A percentile compares a stretch with the other conserved stretches of the same genome.
Conservation (phyloP, 1,284 basidiomycete genomes). For the Boletellus deceptivus region DNA sequence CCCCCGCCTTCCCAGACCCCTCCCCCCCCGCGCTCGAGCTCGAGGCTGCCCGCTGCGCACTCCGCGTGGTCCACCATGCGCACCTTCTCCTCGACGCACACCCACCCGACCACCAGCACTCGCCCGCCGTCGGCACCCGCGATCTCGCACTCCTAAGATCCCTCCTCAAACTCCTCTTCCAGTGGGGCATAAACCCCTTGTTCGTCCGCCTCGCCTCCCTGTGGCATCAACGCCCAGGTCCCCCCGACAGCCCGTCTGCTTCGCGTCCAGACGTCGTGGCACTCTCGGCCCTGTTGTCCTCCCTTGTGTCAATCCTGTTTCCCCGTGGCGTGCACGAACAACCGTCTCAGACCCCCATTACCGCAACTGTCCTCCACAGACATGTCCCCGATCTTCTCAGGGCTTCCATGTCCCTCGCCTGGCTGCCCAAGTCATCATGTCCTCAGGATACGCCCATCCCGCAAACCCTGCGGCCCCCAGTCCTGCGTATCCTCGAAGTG, state of each 20-base stretch:
- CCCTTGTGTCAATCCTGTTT: conserved; percentile 50
- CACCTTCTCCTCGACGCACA: conserved; percentile 44
- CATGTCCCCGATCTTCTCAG: conserved; percentile 58
- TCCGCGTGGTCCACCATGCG: conserved; percentile 50
- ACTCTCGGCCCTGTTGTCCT: conserved; percentile 42
- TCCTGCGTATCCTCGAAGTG: conserved; percentile 57
- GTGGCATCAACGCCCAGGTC: conserved; percentile 45
- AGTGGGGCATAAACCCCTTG: conserved; percentile 63
- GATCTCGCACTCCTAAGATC: conserved; percentile 63
- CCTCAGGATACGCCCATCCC: conserved; percentile 39
- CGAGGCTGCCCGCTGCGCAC: conserved; percentile 54
- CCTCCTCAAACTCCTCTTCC: conserved; percentile 63
- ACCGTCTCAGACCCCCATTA: conserved; percentile 56
- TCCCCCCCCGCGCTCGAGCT: conserved; percentile 47
- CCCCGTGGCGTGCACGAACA: conserved; percentile 45
- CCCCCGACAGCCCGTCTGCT: conserved; percentile 26
- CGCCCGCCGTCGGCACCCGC: conserved; percentile 56
- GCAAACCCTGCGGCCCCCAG: conserved; percentile 43
- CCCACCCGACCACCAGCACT: conserved; percentile 10
- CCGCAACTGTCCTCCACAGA: conserved; percentile 55
- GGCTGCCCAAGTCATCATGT: conserved; percentile 58
- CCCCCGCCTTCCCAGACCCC: conserved; percentile 15
- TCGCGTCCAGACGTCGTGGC: conserved; percentile 42
- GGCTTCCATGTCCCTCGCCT: conserved; percentile 61
- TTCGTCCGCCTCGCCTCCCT: conserved; percentile 43